These are phyloP conservation scores for Magnolia changhungtana DNA, from an alignment of 164 flowering plant species.

Conservation along the genomic window DNA sequence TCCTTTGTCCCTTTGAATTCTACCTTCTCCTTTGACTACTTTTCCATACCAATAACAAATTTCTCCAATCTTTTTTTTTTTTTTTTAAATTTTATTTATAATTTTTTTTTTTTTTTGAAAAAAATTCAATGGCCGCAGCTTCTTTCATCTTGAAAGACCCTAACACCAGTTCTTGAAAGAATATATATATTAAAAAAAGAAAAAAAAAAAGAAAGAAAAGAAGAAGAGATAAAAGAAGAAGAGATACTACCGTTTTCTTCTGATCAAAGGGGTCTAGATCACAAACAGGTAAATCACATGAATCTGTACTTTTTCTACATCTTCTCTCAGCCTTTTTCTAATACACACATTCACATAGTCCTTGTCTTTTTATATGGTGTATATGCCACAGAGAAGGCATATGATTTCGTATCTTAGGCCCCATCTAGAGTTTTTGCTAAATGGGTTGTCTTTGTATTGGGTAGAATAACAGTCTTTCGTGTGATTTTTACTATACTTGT, in stretches of 20 bases:
- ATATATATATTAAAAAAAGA: constrained; percentile 5
- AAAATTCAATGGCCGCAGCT: constrained; percentile 15
- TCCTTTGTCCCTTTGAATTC: constrained; percentile 24
- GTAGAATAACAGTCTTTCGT: constrained; percentile 4
- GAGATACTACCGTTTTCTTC: constrained; percentile 27
- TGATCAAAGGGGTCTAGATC: constrained; percentile 35
- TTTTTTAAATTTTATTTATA: too few species aligned
- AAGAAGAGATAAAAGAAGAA: constrained; percentile 16
- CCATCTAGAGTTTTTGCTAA: constrained; percentile 14
- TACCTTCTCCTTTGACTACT: constrained; percentile 8
- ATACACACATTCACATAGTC: constrained; percentile 8
- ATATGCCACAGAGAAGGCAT: constrained; percentile 17
- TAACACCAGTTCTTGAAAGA: constrained; percentile 22
- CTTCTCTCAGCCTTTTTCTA: background rate
- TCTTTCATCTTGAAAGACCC: constrained; percentile 18
- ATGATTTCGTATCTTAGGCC: constrained; percentile 7
- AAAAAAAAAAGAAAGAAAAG: constrained; percentile 22
- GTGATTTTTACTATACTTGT: constrained; percentile 1
- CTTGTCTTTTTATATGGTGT: constrained; percentile 1
- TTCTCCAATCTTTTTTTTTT: background rate
- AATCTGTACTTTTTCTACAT: background rate
- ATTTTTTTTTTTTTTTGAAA: too few species aligned
- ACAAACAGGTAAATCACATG: constrained; percentile 29
- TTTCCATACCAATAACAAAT: constrained; percentile 1
- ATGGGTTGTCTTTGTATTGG: constrained; percentile 8